A percentile compares a stretch with the other conserved stretches of the same genome.
phyloP scores from a whole-genome alignment of 306 rosid species.

The Erythrophleum fordii region DNA sequence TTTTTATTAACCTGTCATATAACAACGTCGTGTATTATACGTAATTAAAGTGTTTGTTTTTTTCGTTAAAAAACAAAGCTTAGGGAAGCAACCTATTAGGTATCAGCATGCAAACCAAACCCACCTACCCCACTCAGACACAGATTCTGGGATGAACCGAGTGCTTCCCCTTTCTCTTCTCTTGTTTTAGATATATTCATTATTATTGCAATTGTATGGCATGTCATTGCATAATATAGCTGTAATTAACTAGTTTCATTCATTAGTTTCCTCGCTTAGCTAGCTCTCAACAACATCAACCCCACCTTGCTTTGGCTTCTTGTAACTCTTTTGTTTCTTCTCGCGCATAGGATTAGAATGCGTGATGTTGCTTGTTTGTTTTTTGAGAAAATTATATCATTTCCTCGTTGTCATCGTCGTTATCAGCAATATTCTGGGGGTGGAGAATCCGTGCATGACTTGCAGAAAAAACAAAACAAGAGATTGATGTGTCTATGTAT shows the following conservation, averaged over 20 bases:
- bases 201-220: neutral
- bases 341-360: neutral
- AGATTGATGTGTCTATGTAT: neutral
- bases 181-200: no score
- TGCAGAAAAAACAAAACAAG: conserved; percentile 6
- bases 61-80: no score
- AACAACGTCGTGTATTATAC: no score
- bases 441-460: neutral
- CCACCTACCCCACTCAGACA: no score
- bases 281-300: neutral
- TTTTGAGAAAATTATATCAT: neutral
- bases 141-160: no score
- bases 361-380: neutral
- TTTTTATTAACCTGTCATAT: no score
- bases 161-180: no score
- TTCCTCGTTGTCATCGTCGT: neutral
- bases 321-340: neutral
- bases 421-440: neutral
- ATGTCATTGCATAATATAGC: neutral
- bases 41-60: no score
- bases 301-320: neutral
- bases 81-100: no score
- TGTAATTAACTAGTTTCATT: no score
- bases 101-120: no score
- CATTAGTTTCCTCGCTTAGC: no score